phyloP scores from a whole-genome alignment of 257 asterid genomes.

The Fraxinus excelsior region DNA sequence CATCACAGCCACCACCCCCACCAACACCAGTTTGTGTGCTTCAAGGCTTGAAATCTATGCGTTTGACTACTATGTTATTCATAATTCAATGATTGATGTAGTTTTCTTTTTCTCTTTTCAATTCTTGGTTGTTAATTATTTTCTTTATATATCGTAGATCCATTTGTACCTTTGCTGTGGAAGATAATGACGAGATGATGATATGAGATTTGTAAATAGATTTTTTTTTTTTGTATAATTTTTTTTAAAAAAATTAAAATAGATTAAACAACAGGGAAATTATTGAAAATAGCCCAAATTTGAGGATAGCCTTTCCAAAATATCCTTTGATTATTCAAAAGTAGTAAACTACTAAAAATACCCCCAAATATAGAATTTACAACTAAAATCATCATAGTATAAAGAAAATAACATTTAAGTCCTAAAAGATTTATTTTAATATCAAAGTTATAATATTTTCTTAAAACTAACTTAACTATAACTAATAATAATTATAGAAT shows the following conservation, averaged over 20 bases:
- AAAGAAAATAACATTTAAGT: no score
- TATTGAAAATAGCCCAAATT: no score
- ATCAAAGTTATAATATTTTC: no score
- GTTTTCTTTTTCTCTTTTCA: neutral
- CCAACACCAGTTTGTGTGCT: slow-evolving; percentile 45
- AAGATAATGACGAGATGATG: neutral
- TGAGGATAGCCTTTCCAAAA: no score
- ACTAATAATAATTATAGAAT: no score
- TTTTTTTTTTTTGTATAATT: neutral
- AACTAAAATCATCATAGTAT: no score
- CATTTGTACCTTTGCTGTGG: neutral
- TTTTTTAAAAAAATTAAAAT: neutral
- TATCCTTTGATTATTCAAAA: no score
- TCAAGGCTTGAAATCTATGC: slow-evolving; percentile 42
- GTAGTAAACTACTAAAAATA: no score
- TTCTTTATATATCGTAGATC: neutral
- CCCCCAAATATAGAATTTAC: no score
- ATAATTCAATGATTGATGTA: neutral
- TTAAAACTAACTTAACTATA: no score
- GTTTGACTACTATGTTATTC: neutral
- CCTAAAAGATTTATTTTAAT: no score
- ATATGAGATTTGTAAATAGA: neutral
- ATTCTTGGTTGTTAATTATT: neutral
- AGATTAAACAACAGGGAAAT: no score
- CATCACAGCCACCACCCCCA: slow-evolving; percentile 31